These are phyloP conservation scores for Zygoascus flipseniorum DNA, from an alignment of 805 yeast genomes.

Conservation along the genomic window DNA sequence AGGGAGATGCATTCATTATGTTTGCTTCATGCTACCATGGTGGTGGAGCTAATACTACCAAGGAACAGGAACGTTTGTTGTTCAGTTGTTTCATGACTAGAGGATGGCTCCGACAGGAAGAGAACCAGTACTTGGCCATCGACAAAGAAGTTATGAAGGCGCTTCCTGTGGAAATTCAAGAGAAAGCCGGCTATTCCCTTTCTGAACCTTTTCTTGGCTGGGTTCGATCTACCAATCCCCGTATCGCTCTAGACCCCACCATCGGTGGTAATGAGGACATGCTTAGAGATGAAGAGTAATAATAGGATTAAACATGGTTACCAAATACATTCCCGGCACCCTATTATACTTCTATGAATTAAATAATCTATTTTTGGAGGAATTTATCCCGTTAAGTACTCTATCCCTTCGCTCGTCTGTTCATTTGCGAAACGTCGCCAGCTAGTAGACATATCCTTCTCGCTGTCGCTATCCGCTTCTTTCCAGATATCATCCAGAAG, in stretches of 20 bases:
- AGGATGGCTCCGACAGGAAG: slow-evolving; percentile 6
- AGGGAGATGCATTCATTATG: slow-evolving; percentile 5
- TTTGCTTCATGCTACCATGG: slow-evolving; percentile 7
- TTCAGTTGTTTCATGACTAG: slow-evolving; percentile 2
- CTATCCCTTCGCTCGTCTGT: not conserved
- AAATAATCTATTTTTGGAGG: not conserved
- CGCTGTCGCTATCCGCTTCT: not conserved
- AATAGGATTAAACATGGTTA: not conserved
- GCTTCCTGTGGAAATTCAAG: slow-evolving; percentile 1
- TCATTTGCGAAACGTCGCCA: not conserved
- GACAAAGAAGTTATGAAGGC: not conserved
- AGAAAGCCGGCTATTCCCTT: not conserved
- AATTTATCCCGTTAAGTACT: not conserved
- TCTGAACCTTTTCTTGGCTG: slow-evolving; percentile 4
- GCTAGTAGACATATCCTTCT: not conserved
- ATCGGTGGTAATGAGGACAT: slow-evolving; percentile 1
- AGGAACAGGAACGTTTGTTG: slow-evolving; percentile 3
- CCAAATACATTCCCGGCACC: not conserved
- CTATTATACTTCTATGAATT: not conserved
- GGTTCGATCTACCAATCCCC: slow-evolving; percentile 1
- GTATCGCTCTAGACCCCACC: not conserved
- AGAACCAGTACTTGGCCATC: slow-evolving; percentile 2
- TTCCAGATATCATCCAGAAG: not conserved
- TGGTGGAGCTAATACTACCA: slow-evolving; percentile 5
- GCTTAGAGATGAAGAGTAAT: not conserved